phyloP scores from a whole-genome alignment of 768 basidiomycete genomes.

The Solioccasus polychromus region DNA sequence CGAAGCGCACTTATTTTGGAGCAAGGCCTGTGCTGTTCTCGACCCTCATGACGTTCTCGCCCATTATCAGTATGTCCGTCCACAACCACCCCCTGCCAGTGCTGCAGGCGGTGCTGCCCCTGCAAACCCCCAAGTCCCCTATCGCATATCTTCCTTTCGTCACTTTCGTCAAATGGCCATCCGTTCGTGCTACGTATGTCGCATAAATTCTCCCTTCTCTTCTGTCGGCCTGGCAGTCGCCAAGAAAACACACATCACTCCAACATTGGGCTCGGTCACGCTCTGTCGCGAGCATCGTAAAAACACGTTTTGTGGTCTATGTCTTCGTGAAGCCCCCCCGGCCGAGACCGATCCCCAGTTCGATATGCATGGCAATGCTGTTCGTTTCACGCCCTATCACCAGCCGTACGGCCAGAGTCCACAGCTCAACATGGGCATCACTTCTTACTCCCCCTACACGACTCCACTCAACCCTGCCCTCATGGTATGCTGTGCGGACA shows the following conservation, averaged over 20 bases:
- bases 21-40: constrained; percentile 55
- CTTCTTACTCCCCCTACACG: constrained; percentile 25
- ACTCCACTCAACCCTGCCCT: constrained; percentile 25
- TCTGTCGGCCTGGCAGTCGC: constrained; percentile 49
- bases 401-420: constrained; percentile 26
- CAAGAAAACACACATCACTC: constrained; percentile 44
- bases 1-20: constrained; percentile 70
- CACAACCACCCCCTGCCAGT: constrained; percentile 29
- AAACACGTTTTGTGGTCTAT: constrained; percentile 62
- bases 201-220: constrained; percentile 58
- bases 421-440: constrained; percentile 19
- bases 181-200: constrained; percentile 62
- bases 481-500: constrained; percentile 55
- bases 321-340: constrained; percentile 59
- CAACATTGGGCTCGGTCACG: constrained; percentile 43
- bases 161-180: constrained; percentile 61
- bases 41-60: constrained; percentile 60
- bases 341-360: constrained; percentile 39
- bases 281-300: constrained; percentile 67
- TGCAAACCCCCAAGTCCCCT: constrained; percentile 29
- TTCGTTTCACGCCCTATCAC: constrained; percentile 32
- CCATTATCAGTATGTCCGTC: constrained; percentile 46
- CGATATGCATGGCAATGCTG: constrained; percentile 30
- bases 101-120: constrained; percentile 34
- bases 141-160: constrained; percentile 48